Base-by-base conservation (phyloP, 768 basidiomycete species). In the Lactarius hatsudake region DNA sequence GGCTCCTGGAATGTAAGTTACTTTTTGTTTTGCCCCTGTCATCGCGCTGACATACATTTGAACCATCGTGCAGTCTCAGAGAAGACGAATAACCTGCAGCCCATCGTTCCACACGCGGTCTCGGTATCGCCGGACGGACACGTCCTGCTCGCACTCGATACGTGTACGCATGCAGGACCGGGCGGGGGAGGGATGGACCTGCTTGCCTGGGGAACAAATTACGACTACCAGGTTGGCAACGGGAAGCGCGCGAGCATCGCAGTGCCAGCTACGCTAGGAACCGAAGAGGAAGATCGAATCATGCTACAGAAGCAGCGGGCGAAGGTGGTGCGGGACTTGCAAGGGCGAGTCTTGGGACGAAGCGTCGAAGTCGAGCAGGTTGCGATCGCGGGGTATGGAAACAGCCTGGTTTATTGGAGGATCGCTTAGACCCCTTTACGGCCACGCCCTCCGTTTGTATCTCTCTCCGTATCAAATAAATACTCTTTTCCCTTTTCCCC, bases 1-100 rank as follows among this genome's bases (percentile, higher is more conserved):
- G 93, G 13, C 78, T 96, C 30, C 78, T 83, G n/a, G 93, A 96
- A 82, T 96, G 93, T 93, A 73, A 79, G 90, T 74, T 38, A 38
- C n/a, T 59, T 18, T 18, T 15, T 34, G 65, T 60, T 38, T 38
- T 53, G 6, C n/a, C 32, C 40, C n/a, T 62, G 38, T 54, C 56
- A 48, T 34, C 28, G 32, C 53, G 15, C 51, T 63, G 56, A 53
- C 66, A 26, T 2, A n/a, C n/a, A n/a, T 66, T 12, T 32, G 26
- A 62, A 8, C 17, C n/a, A 15, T 7, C 13, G 9, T n/a, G 42
- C 75, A 94, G 93, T 86, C 72, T 86, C 87, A 75, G 93, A 94
- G 66, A 75, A 77, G 28, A 80, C 79, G 15, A 78, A 83, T 64
- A 78, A 79, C n/a, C 79, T 91, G 66, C 80, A 87, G 62, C 84